Base-by-base conservation (phyloP, 805 yeast genomes). In the Candida ipomoeae region DNA sequence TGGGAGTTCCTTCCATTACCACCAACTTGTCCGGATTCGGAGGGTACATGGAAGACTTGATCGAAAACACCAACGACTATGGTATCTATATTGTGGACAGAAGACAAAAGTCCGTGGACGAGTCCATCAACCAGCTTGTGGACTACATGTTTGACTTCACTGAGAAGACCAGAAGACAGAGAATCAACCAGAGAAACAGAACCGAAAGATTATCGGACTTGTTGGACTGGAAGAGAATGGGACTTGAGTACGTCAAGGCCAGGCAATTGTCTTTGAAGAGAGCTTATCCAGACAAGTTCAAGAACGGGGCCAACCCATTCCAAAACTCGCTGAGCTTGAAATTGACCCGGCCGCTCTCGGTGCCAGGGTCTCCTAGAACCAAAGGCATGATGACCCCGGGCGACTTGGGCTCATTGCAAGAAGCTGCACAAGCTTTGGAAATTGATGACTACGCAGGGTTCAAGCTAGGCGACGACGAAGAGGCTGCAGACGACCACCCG, bases 1-100 rank as follows among this genome's bases (percentile, higher is more conserved):
- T 92, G 99, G 99, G 99, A 50, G 96, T 94, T 52, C 99, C 99
- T 15, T 89, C 97, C 6, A 88, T 92, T 62, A 92, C 99, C 10
- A 92, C 99, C 39, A 92, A 92, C 67, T 73, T 92, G 53, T 89
- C 97, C 2, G 99, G 99, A 1, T 92, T 92, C 65, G 99, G 99
- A 45, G 95, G 98, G 58, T 92, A 92, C 73, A 92, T 92, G 98
- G 99, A 92, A 71, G 97, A 92, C 67, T 77, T 92, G 56, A 92
- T 92, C 66, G 97, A 92, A 66, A 88, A 89, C 62, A 86, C 97
- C 17, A 80, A 86, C 53, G 98, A 94, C 70, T 94, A 94, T 64
- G 99, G 99, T 64, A 94, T 92, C 63, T 94, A 94, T 71, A 89
- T 92, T 58, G 97, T 92, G 46, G 99, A 92, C 70, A 82, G 99